Evolutionary conservation across 2,329 filamentous ascomycete species (phyloP).

Genomic region (Sarocladiaceae sp.): DNA sequence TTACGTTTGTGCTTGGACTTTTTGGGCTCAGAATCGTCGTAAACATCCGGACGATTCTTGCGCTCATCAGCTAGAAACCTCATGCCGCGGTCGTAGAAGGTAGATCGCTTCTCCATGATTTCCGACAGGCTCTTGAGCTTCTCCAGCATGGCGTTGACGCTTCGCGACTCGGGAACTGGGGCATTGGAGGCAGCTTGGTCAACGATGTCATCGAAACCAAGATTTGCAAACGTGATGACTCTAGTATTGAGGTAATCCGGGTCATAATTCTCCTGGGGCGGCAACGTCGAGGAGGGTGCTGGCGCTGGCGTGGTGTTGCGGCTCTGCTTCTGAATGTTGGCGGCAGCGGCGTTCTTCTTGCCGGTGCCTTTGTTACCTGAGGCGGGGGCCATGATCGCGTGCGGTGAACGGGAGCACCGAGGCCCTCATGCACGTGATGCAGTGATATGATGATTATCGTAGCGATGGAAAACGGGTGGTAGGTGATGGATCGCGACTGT

Average conservation of each 20-base stretch:
- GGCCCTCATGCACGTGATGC: slow-evolving; percentile 1
- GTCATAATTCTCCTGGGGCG: slow-evolving; percentile 47
- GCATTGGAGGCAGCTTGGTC: slow-evolving; percentile 53
- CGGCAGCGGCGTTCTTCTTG: slow-evolving; percentile 53
- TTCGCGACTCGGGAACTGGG: slow-evolving; percentile 56
- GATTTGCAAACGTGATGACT: slow-evolving; percentile 51
- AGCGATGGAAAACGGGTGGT: neutral
- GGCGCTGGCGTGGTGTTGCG: slow-evolving; percentile 67
- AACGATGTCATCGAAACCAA: slow-evolving; percentile 64
- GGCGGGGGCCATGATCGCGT: slow-evolving; percentile 47
- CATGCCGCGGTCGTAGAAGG: slow-evolving; percentile 67
- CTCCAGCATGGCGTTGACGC: slow-evolving; percentile 56
- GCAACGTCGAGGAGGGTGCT: slow-evolving; percentile 36
- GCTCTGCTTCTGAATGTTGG: slow-evolving; percentile 58
- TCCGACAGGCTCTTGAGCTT: slow-evolving; percentile 59
- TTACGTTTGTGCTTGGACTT: slow-evolving; percentile 71
- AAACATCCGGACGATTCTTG: slow-evolving; percentile 55
- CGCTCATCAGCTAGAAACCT: slow-evolving; percentile 59
- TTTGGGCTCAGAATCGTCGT: slow-evolving; percentile 44
- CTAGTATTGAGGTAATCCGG: slow-evolving; percentile 62
- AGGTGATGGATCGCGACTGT: slow-evolving; percentile 7
- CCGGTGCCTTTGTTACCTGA: slow-evolving; percentile 56
- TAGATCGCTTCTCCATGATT: slow-evolving; percentile 60
- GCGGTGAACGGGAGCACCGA: neutral
- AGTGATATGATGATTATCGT: slow-evolving; percentile 1